Base-by-base conservation (phyloP, 768 basidiomycete genomes). In the Exidia glandulosa region DNA sequence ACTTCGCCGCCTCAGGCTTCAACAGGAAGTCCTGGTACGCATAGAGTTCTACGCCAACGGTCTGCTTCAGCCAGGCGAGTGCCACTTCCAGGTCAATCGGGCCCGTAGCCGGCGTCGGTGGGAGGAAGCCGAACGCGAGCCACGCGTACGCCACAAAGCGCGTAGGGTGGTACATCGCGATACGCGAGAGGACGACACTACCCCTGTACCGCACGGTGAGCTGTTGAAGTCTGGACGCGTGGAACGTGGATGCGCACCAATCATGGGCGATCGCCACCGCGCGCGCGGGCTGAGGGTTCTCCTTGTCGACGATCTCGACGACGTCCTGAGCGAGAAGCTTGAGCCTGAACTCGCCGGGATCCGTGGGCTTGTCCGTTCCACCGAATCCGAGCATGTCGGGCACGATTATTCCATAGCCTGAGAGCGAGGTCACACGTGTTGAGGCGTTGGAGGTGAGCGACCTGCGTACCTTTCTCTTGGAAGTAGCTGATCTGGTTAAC, bases 311-410 rank as follows among this genome's bases (percentile, higher is more conserved):
- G 48, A 80, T 70, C 54, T 78, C 77, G 33, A 76, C 59, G 12
- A 79, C 58, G 62, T 79, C 79, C 58, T 74, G 64, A 29, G 66
- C 68, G 34, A 81, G 66, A 30, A 70, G 64, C 57, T 66, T 71
- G 23, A 57, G 30, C 6, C 62, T 59, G 66, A 80, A 83, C 6
- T 67, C 63, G 3, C 60, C 63, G 3, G 67, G 59, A 56, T 78
- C 75, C 1, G 62, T 60, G 0, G 81, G 80, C 61, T 79, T 79
- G 63, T 73, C 73, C 5, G 80, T 81, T 1, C 74, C 74, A 10
- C 80, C 81, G 58, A 78, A 81, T 3, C 80, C 81, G 30, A 82
- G 74, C 71, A 79, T 72, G 63, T 82, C 80, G 1, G 78, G 80
- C 1, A 73, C 77, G 58, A 83, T 68, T 50, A 83, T 61, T 3